Base-by-base conservation (phyloP, 169 alveolate genomes). In the Babesia microti region DNA sequence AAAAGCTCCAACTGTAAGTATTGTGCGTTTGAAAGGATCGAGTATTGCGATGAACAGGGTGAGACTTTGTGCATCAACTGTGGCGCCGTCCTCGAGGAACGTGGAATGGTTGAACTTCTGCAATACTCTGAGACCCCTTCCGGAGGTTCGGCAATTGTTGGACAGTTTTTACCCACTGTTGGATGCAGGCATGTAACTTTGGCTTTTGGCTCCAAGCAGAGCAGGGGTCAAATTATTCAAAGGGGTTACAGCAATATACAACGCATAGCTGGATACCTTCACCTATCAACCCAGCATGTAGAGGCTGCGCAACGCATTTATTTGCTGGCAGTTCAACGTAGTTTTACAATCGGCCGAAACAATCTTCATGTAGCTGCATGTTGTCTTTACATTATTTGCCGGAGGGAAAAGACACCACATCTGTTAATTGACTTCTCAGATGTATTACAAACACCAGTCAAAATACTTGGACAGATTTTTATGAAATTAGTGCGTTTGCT, bases 371-470 rank as follows among this genome's bases (percentile, higher is more conserved):
- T 92, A 3, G 95, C 95, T 18, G 89, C 97, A 6, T 91, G 96
- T 12, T 87, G 95, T 54, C 76, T 92, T 11, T 92, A 92, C 73
- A 84, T 92, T 9, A 87, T 88, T 22, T 91, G 97, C 56, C 70
- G 98, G 28, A 48, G 91, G n/a, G 92, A 87, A 59, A 75, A 83
- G 61, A 79, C 95, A 3, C 96, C 97, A 1, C 89, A 87, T 33
- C 75, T 92, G 59, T 74, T 92, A 17, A 90, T 92, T 6, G 98
- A 92, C 65, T 92, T 92, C 68, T 81, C 95, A 37, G 98, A 92
- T 43, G 90, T 87, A 4, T 72, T 91, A 22, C 81, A 74, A 52
- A 74, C 86, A 17, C 92, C 91, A 23, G 93, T 87, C n/a, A 87
- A 82, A 59, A 80, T 79, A 12, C 52, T 85, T 23, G 91, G 91